Conservation (phyloP, 2,329 filamentous ascomycete genomes). For the Epichloe hybrida region DNA sequence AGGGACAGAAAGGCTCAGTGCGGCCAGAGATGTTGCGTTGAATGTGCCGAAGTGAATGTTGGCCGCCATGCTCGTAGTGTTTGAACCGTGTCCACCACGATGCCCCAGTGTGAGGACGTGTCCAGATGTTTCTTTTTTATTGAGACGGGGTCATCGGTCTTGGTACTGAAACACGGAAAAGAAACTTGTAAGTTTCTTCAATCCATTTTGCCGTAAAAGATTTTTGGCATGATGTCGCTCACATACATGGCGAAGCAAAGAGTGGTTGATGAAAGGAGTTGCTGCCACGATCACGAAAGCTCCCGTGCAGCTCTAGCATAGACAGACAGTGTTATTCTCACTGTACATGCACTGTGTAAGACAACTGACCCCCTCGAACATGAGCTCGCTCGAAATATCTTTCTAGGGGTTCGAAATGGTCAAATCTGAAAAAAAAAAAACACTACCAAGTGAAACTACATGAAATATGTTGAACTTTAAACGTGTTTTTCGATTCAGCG, state of each 20-base stretch:
- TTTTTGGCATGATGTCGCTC: neutral
- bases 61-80: neutral
- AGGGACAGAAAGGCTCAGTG: slow-evolving; percentile 4
- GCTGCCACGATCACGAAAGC: neutral
- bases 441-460: too few species aligned
- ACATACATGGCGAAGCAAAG: neutral
- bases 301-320: neutral
- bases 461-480: too few species aligned
- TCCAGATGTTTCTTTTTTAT: neutral
- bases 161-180: neutral
- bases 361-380: too few species aligned
- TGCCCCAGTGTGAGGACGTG: neutral
- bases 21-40: neutral
- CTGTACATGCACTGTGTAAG: neutral
- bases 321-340: neutral
- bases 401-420: neutral
- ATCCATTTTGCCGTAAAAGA: neutral
- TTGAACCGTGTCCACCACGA: neutral
- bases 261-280: neutral
- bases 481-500: too few species aligned
- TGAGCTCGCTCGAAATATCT: neutral
- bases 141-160: neutral
- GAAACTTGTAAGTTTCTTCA: neutral
- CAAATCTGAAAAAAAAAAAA: neutral
- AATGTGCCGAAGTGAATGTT: neutral